These are phyloP conservation scores for Macrophomina tecta DNA, from an alignment of 2,329 filamentous ascomycete species.

Conservation along the genomic window DNA sequence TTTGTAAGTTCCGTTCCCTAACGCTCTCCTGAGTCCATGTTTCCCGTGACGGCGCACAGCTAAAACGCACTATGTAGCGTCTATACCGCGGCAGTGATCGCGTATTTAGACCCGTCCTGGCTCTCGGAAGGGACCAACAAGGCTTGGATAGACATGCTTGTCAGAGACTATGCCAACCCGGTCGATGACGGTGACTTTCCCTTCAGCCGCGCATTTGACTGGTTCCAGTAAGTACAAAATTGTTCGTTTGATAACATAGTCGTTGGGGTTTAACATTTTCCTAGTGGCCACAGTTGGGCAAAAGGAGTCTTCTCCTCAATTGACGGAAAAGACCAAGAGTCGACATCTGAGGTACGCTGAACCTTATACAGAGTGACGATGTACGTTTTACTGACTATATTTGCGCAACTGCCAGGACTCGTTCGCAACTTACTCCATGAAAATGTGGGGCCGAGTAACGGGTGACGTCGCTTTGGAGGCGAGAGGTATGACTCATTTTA, in stretches of 20 bases:
- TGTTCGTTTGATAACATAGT: too few species aligned
- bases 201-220: slow-evolving; percentile 76
- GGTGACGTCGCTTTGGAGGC: slow-evolving; percentile 81
- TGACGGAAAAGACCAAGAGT: slow-evolving; percentile 88
- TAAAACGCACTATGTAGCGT: not conserved
- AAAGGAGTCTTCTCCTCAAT: slow-evolving; percentile 75
- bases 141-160: slow-evolving; percentile 81
- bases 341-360: slow-evolving; percentile 70
- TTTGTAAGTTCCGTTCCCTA: slow-evolving; percentile 1
- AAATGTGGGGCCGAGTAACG: slow-evolving; percentile 88
- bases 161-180: slow-evolving; percentile 84
- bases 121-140: slow-evolving; percentile 67
- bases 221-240: slow-evolving; percentile 62
- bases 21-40: too few species aligned
- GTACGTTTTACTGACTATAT: too few species aligned
- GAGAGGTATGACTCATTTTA: slow-evolving; percentile 44
- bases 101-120: slow-evolving; percentile 79
- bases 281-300: slow-evolving; percentile 84
- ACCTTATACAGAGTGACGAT: too few species aligned
- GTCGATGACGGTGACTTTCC: slow-evolving; percentile 74
- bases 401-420: slow-evolving; percentile 54
- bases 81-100: slow-evolving; percentile 84
- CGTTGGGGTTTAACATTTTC: too few species aligned
- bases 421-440: slow-evolving; percentile 85
- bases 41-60: too few species aligned